Base-by-base conservation (phyloP, 352 stramenopile species). In the Globisporangium sylvaticum region DNA sequence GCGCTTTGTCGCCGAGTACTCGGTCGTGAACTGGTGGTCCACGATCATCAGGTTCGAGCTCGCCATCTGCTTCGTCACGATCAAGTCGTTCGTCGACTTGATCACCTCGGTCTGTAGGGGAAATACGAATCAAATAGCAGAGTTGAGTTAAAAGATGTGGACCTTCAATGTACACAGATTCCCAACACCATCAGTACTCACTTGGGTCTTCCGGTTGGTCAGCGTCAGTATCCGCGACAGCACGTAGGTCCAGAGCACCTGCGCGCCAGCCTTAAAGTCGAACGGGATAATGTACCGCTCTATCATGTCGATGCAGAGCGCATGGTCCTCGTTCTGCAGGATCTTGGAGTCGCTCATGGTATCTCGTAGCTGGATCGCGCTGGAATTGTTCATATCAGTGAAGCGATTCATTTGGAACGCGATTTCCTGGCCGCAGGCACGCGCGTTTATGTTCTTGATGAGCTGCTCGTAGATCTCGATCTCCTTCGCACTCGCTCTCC, bases 321-420 rank as follows among this genome's bases (percentile, higher is more conserved):
- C 72, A 53, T 78, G 73, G 50, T 77, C 75, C 65, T 80, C 73
- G 34, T 73, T 78, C 42, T 73, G 70, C 56, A 72, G 65, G 20
- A 78, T 58, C 25, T 75, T 75, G 67, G 78, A 73, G 27, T 74
- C 73, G 25, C 50, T 57, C 46, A 57, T 20, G n/a, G 60, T 37
- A 14, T 32, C 60, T 12, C 37, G 14, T 24, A 58, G 48, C 44
- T 52, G 46, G 20, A 66, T 53, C 31, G 42, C 50, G 22, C 48
- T 34, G 18, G 48, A 7, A 70, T 60, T 25, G 32, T 58, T 15
- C 52, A 50, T 14, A 62, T 74, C 55, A 72, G 78, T 22, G 73
- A 79, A 25, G 4, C 65, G 64, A 20, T 72, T 52, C 12, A 61
- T 54, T 3, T 64, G 37, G 25, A 78, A 62, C 1, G 73, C 52